Base-by-base conservation (phyloP, 2,329 filamentous ascomycete genomes). In the Calonectria leucothoes region DNA sequence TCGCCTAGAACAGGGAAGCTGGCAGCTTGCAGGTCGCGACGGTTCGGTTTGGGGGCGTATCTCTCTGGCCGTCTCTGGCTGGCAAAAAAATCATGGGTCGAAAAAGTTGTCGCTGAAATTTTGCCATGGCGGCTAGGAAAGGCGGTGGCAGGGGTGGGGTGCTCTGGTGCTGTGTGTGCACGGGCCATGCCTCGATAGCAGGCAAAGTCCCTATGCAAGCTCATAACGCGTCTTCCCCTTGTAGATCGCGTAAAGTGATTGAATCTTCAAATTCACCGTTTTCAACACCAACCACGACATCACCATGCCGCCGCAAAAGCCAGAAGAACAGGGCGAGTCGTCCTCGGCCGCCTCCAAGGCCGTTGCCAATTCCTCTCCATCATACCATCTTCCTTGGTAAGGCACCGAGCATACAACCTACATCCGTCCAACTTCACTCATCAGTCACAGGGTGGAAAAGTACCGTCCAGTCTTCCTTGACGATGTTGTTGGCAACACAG, bases 401-500 rank as follows among this genome's bases (percentile, higher is more conserved):
- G 83, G 78, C 39, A 25, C 23, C 7, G 12, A 48, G 48, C 59
- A 12, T 52, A 6, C 6, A 52, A 27, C 23, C 23, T 23, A 23
- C 25, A n/a, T 66, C 33, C 33, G 29, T 8, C 10, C 27, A 70
- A 51, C 57, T 74, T 81, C 69, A 79, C 76, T 80, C 74, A 78
- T 75, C 48, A 17, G 77, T 72, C 72, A 17, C 76, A 98, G 96
- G 97, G 97, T 99, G 74, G 97, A 99, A 86, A 99, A 99, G 85
- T 99, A 98, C 87, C 91, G 97, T 48, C 97, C 97, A 1, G 91
- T 98, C 67, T 97, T 97, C 85, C 92, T 99, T 35, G 95, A 98
- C 86, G 96, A 99, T 86, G 93, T 99, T 67, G 97, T 99, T 69
- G 97, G 97, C 82, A 99, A 99, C 85, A 98, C 95, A 25, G 97